Percentiles rank a stretch among this genome's conserved stretches.
phyloP scores from a whole-genome alignment of 257 asterid genomes.

The Nicotiana tabacum region DNA sequence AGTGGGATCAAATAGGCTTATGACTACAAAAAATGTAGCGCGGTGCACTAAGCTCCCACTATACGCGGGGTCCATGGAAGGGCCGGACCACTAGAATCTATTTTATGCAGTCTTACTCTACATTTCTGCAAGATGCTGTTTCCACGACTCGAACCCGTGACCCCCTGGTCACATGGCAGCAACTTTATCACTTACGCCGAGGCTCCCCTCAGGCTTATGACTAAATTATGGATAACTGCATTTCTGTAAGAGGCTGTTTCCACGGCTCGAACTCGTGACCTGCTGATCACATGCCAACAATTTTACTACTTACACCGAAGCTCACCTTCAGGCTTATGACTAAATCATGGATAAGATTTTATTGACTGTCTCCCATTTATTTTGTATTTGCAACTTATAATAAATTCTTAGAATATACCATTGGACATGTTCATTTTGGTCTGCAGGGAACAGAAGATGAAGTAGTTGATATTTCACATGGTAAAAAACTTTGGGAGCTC shows the following conservation, averaged over 20 bases:
- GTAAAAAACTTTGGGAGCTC: conserved; percentile 12
- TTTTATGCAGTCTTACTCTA: too few species aligned
- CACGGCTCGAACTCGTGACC: too few species aligned
- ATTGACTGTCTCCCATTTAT: not conserved
- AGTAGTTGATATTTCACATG: conserved; percentile 15
- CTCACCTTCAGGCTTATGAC: not conserved
- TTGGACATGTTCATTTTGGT: not conserved
- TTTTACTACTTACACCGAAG: too few species aligned
- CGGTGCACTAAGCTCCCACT: too few species aligned
- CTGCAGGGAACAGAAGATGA: conserved; percentile 17
- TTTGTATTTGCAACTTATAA: not conserved
- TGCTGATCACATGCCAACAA: too few species aligned
- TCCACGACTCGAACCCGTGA: rapidly evolving
- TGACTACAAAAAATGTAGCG: rapidly evolving
- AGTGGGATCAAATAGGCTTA: not conserved
- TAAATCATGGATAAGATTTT: not conserved
- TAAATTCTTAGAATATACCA: not conserved
- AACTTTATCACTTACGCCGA: too few species aligned
- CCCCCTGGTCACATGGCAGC: too few species aligned
- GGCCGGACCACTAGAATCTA: too few species aligned
- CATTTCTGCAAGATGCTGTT: too few species aligned
- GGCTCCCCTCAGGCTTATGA: too few species aligned
- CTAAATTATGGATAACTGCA: not conserved
- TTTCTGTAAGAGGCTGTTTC: too few species aligned
- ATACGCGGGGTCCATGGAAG: too few species aligned